phyloP scores from a whole-genome alignment of 495 filamentous ascomycete species.

The Aspergillus ellipticus region DNA sequence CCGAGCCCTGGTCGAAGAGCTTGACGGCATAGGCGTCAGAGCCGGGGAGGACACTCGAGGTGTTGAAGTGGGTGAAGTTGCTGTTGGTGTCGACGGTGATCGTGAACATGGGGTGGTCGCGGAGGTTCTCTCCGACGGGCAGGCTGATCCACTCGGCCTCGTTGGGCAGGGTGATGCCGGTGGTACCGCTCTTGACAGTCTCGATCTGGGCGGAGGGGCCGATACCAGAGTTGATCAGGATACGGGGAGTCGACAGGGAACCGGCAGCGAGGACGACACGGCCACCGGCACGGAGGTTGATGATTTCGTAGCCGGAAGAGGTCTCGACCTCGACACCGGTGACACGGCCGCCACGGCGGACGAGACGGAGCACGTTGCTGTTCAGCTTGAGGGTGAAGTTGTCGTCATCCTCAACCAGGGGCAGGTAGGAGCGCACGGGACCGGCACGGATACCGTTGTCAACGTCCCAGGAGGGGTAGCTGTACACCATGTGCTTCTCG shows the following conservation, averaged over 20 bases:
- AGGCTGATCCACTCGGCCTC: slow-evolving; percentile 61
- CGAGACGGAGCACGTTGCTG: slow-evolving; percentile 59
- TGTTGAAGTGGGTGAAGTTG: slow-evolving; percentile 59
- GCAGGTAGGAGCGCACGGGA: slow-evolving; percentile 67
- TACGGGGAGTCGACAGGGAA: slow-evolving; percentile 64
- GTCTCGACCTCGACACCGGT: slow-evolving; percentile 64
- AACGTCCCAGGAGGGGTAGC: slow-evolving; percentile 63
- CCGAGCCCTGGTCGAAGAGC: slow-evolving; percentile 48
- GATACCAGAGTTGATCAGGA: slow-evolving; percentile 61
- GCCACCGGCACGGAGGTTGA: slow-evolving; percentile 55
- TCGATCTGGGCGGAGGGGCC: slow-evolving; percentile 57
- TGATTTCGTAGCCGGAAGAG: slow-evolving; percentile 52
- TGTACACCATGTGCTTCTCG: slow-evolving; percentile 60
- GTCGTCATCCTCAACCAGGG: slow-evolving; percentile 50
- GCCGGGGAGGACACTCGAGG: slow-evolving; percentile 52
- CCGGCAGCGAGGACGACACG: slow-evolving; percentile 65
- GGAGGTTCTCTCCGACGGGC: slow-evolving; percentile 68
- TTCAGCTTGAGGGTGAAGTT: slow-evolving; percentile 67
- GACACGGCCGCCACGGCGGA: slow-evolving; percentile 56
- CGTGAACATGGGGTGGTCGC: slow-evolving; percentile 68
- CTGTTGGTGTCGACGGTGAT: slow-evolving; percentile 55
- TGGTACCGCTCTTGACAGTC: slow-evolving; percentile 41
- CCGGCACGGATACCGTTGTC: slow-evolving; percentile 61
- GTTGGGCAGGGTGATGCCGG: slow-evolving; percentile 42
- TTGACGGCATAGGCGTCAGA: slow-evolving; percentile 35